Evolutionary conservation across 345 rosid species (phyloP).

Genomic region (Bruguiera parviflora): DNA sequence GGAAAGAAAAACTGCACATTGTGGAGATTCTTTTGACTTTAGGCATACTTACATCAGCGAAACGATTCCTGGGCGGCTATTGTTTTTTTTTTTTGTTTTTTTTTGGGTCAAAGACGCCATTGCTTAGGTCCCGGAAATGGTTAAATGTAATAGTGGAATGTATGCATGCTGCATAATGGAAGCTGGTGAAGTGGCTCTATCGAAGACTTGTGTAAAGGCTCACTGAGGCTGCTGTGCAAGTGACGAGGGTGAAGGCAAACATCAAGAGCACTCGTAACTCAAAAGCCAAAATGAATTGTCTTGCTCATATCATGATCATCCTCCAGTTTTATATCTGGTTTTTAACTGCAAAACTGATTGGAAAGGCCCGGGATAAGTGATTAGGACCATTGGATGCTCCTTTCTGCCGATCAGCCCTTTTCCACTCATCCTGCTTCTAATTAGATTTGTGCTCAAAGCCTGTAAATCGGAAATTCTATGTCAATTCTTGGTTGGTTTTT

Average conservation of each 20-base stretch:
- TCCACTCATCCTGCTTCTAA: too few relatives aligned
- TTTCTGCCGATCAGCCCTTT: too few relatives aligned
- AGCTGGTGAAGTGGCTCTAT: constrained; percentile 22
- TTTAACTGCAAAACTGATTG: too few relatives aligned
- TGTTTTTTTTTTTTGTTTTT: neutral
- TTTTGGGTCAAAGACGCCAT: constrained; percentile 6
- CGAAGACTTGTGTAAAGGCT: neutral
- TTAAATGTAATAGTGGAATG: constrained; percentile 19
- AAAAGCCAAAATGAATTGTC: neutral
- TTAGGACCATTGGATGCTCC: too few relatives aligned
- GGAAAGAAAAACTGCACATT: constrained; percentile 22
- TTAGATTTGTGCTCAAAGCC: too few relatives aligned
- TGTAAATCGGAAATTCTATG: too few relatives aligned
- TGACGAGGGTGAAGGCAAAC: neutral
- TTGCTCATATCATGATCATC: too few relatives aligned
- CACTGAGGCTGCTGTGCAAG: constrained; percentile 4
- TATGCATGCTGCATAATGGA: constrained; percentile 25
- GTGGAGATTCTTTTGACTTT: neutral
- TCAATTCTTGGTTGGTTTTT: too few relatives aligned
- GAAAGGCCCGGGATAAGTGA: too few relatives aligned
- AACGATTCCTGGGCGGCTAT: constrained; percentile 15
- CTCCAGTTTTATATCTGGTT: too few relatives aligned
- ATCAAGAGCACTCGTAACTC: neutral
- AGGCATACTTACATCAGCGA: neutral
- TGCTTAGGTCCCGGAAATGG: constrained; percentile 20